Evolutionary conservation across 148 eudicot species (phyloP).

Genomic region (Rhododendron kiyosumense): DNA sequence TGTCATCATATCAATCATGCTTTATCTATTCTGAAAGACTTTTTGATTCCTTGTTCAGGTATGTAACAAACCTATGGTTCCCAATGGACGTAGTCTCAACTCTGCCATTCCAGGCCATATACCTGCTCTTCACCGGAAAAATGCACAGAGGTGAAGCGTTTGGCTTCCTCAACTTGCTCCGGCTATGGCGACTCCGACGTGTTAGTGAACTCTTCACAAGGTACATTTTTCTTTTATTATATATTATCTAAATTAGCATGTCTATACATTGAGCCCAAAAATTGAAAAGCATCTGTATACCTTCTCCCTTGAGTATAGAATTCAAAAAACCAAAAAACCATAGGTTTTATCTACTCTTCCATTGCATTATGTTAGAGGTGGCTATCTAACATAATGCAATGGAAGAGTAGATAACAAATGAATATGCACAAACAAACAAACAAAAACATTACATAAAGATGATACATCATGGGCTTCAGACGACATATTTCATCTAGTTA

Average conservation of each 20-base stretch:
- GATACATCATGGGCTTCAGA: neutral
- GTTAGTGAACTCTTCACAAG: constrained; percentile 46
- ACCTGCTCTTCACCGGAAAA: constrained; percentile 25
- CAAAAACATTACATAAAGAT: neutral
- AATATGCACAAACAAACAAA: neutral
- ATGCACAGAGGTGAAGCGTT: constrained; percentile 27
- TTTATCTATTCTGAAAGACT: neutral
- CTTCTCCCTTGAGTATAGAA: neutral
- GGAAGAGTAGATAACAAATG: neutral
- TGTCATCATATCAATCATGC: neutral
- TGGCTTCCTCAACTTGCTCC: constrained; percentile 52
- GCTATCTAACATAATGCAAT: too few species aligned
- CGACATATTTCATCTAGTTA: neutral
- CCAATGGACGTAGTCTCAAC: constrained; percentile 51
- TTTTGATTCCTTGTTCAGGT: constrained; percentile 20
- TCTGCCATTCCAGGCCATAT: constrained; percentile 39
- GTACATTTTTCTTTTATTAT: constrained; percentile 12
- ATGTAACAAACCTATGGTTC: constrained; percentile 34
- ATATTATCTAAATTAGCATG: neutral
- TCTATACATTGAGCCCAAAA: neutral
- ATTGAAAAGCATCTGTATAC: neutral
- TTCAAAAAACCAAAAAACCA: neutral
- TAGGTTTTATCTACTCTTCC: too few species aligned
- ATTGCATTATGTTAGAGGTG: too few species aligned
- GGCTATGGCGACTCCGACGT: constrained; percentile 55